Evolutionary conservation across 495 filamentous ascomycete species (phyloP), one percentile per base, ranked within the genome.

Genomic region (Thozetella sp.): DNA sequence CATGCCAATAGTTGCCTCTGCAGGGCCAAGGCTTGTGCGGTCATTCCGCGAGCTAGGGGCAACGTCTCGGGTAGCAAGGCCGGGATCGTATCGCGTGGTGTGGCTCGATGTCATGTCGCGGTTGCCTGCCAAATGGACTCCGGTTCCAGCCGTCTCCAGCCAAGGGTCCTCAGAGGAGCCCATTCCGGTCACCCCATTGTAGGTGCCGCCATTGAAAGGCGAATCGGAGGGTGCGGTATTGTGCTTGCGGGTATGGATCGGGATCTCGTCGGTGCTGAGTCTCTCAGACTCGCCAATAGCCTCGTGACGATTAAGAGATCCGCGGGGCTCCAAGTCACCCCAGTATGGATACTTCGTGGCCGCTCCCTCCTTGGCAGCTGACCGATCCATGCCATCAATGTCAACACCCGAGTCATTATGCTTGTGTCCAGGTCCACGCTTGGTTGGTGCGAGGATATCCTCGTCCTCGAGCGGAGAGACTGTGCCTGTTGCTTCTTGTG

Each of bases 361-460:
- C n/a, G n/a, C n/a, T n/a, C n/a, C n/a, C n/a, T n/a, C n/a, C n/a
- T n/a, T n/a, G n/a, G n/a, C 11, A 11, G 30, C 20, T 2, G 19
- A 40, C 6, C 25, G 26, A 45, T 37, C 27, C 1, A 20, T 55
- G 6, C 19, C 19, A 1, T n/a, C 53, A 10, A 37, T 22, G 1
- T 34, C 53, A 15, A 55, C 26, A 2, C 53, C 53, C 2, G 53
- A 55, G 30, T 55, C 53, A 22, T 55, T 25, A 43, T 55, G 30
- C 15, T 11, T 23, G 22, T 55, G 53, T 10, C 22, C 37, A 20
- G 22, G 53, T 11, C 3, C 17, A 11, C 6, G 17, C 26, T 55
- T 55, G 9, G n/a, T n/a, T n/a, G 1, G 2, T 6, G 37, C 17
- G 10, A 3, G 20, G 53, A 22, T 4, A 17, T 34, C 15, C 19